phyloP scores from a whole-genome alignment of 768 basidiomycete species.

The Podaxis mareebaensis region DNA sequence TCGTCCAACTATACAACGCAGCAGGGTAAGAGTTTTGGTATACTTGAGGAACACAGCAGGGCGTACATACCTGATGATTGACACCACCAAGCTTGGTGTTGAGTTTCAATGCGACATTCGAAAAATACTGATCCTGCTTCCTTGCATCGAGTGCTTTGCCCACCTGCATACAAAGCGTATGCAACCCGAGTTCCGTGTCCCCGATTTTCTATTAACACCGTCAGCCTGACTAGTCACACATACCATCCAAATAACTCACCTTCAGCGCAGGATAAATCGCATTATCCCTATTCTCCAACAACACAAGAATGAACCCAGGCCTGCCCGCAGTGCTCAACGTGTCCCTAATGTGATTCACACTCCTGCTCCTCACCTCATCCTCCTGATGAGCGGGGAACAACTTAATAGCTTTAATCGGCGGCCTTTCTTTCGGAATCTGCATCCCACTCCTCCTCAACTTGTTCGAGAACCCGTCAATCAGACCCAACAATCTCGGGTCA shows the following conservation, averaged over 20 bases:
- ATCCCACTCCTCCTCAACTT: conserved; percentile 68
- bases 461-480: conserved; percentile 52
- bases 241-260: conserved; percentile 24
- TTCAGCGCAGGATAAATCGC: conserved; percentile 83
- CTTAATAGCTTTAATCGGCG: conserved; percentile 40
- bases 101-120: conserved; percentile 79
- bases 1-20: conserved; percentile 45
- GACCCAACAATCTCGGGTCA: conserved; percentile 39
- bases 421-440: conserved; percentile 36
- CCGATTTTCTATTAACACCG: conserved; percentile 49
- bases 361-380: conserved; percentile 37
- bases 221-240: not conserved
- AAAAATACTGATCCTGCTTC: conserved; percentile 79
- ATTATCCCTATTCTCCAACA: conserved; percentile 69
- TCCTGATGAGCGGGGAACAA: conserved; percentile 25
- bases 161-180: conserved; percentile 73
- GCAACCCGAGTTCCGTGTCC: conserved; percentile 72
- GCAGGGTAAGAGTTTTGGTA: not conserved
- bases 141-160: conserved; percentile 55
- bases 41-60: not conserved
- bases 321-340: conserved; percentile 36
- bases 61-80: conserved; percentile 56
- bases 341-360: conserved; percentile 42
- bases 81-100: conserved; percentile 83
- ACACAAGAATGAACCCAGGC: conserved; percentile 69